Evolutionary conservation across 345 rosid species (phyloP), one percentile per base, ranked within the genome.

Genomic region (Eucalyptus cladocalyx): DNA sequence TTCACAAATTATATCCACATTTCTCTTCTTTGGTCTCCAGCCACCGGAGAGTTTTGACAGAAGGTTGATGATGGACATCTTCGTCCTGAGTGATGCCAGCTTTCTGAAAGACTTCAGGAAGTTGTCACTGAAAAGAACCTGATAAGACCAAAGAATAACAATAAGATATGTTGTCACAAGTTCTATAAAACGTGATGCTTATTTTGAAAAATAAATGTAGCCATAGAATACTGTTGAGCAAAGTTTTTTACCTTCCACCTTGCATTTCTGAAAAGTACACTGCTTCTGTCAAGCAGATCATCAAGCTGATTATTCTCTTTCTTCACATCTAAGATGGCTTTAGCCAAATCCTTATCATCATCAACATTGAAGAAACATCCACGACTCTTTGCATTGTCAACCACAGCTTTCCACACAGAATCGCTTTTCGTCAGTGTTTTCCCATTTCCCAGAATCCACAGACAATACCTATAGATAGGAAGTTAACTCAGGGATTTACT

Each of bases 391-490:
- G 95, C 94, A 92, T 95, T 93, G 87, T 9, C 23, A 19, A 93
- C 88, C 72, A 95, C 43, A 17, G 62, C 28, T 62, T 90, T 43
- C 96, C 96, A 94, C 49, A 92, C 88, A 19, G 96, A 93, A 37
- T 87, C 88, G 80, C 92, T 90, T 8, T 62, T 90, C 24, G 37
- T n/a, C 87, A 94, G 88, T 3, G 95, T 94, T 89, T 62, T 90
- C 88, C 69, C 95, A 90, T 92, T 89, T 54, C 96, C 97, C 87
- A 94, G 86, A 91, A 95, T 93, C 96, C 95, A 94, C 53, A 94
- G 94, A 89, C 96, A 90, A 50, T 93, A 92, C 90, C 96, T 88
- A 56, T 53, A 51, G 13, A 53, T 50, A 34, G n/a, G 80, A 11
- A 7, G 21, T 10, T 10, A 87, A 67, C 28, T 34, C 28, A 1